These are phyloP conservation scores for Citrus medica DNA, from an alignment of 345 rosid species.

Conservation along the genomic window DNA sequence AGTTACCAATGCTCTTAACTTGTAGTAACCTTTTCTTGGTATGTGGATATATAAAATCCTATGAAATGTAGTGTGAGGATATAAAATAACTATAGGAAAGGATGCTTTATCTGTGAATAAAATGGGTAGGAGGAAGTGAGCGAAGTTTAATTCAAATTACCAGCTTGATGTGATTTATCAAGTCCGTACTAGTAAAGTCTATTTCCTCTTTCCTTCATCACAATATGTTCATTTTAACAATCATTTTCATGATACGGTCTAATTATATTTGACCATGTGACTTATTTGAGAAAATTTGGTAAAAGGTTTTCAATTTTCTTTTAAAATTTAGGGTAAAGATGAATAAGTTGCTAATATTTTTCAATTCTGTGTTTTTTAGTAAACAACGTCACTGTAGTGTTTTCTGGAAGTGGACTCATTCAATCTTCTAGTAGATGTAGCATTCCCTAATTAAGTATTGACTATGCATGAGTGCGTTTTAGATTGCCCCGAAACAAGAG, in stretches of 20 bases:
- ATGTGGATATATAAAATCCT: background rate
- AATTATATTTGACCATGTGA: background rate
- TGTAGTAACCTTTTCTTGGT: background rate
- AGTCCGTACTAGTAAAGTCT: background rate
- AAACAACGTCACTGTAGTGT: background rate
- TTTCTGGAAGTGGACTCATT: background rate
- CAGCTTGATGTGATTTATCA: background rate
- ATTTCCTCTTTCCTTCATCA: background rate
- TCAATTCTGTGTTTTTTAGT: background rate
- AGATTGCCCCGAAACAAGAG: background rate
- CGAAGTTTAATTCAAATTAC: background rate
- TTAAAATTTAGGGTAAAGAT: background rate
- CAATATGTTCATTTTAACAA: background rate
- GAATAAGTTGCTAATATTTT: background rate
- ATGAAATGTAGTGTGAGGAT: background rate
- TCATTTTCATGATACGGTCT: background rate
- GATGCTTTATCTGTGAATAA: background rate
- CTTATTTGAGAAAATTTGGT: background rate
- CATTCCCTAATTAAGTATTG: background rate
- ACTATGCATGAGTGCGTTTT: background rate
- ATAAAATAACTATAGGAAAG: background rate
- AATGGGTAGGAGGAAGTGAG: background rate
- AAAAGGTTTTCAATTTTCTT: background rate
- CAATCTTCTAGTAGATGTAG: background rate
- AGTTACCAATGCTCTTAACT: background rate